Conservation (phyloP, 1,284 basidiomycete genomes). For the Calocybe gambosa region DNA sequence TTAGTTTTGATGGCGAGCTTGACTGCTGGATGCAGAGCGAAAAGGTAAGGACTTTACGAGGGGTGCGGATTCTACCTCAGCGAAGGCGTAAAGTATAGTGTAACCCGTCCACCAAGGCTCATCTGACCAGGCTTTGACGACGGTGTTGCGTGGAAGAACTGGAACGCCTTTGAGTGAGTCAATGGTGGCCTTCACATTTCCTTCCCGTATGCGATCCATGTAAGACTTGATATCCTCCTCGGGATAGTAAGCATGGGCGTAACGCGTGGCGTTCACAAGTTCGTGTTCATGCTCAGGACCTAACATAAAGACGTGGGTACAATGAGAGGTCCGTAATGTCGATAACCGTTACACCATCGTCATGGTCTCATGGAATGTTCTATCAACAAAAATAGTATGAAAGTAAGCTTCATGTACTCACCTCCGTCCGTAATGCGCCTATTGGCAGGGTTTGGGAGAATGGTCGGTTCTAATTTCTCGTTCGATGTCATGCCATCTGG, state of each 20-base stretch:
- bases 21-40: conserved; percentile 7
- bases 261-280: conserved; percentile 23
- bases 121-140: conserved; percentile 12
- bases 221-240: background rate
- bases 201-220: background rate
- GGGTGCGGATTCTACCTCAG: background rate
- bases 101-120: too few species aligned
- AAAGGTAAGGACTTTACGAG: conserved; percentile 2
- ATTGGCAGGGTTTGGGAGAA: conserved; percentile 18
- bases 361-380: conserved; percentile 26
- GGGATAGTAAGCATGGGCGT: conserved; percentile 26
- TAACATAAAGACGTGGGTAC: conserved; percentile 29
- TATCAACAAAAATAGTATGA: background rate
- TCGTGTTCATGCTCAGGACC: background rate
- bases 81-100: background rate
- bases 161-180: conserved; percentile 2
- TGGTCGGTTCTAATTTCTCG: conserved; percentile 7
- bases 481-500: conserved; percentile 16
- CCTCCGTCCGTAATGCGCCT: conserved; percentile 26
- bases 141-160: conserved; percentile 5
- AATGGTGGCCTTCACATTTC: conserved; percentile 4
- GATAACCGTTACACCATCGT: conserved; percentile 36
- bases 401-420: conserved; percentile 10
- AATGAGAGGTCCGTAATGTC: conserved; percentile 25
- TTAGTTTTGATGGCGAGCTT: conserved; percentile 3